Evolutionary conservation across 805 yeast genomes (phyloP).

Genomic region (Hanseniaspora clermontiae): DNA sequence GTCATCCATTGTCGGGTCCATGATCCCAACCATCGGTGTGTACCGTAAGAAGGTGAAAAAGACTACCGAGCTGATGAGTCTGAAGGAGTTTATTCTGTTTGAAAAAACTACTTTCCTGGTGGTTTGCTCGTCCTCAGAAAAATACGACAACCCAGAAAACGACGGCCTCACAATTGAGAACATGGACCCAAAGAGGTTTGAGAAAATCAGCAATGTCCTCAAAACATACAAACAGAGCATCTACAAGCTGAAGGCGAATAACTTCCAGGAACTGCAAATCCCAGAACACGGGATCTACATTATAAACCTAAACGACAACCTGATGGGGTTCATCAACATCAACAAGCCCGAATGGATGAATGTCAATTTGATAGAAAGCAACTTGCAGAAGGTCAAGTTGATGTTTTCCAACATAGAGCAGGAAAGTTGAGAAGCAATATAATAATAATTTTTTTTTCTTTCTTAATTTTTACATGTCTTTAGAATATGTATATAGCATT

Average conservation of each 20-base stretch:
- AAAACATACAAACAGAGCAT: constrained; percentile 90
- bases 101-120: constrained; percentile 82
- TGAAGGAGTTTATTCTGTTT: constrained; percentile 80
- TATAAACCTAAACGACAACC: constrained; percentile 45
- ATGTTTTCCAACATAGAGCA: constrained; percentile 4
- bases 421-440: neutral
- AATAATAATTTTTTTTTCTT: neutral
- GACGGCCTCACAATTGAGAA: constrained; percentile 3
- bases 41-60: constrained; percentile 65
- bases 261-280: constrained; percentile 57
- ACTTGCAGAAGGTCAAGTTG: neutral
- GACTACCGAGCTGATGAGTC: constrained; percentile 62
- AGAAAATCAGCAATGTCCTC: constrained; percentile 84
- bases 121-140: constrained; percentile 32
- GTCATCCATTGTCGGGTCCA: constrained; percentile 89
- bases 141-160: constrained; percentile 15
- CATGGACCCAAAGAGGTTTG: constrained; percentile 85
- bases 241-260: constrained; percentile 67
- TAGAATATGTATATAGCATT: neutral
- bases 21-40: constrained; percentile 78
- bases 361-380: constrained; percentile 6
- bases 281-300: constrained; percentile 41
- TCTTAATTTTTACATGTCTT: neutral
- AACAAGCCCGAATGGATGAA: constrained; percentile 28
- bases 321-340: constrained; percentile 50